Evolutionary conservation across 441 rosid species (phyloP).

Genomic region (California macrophylla): DNA sequence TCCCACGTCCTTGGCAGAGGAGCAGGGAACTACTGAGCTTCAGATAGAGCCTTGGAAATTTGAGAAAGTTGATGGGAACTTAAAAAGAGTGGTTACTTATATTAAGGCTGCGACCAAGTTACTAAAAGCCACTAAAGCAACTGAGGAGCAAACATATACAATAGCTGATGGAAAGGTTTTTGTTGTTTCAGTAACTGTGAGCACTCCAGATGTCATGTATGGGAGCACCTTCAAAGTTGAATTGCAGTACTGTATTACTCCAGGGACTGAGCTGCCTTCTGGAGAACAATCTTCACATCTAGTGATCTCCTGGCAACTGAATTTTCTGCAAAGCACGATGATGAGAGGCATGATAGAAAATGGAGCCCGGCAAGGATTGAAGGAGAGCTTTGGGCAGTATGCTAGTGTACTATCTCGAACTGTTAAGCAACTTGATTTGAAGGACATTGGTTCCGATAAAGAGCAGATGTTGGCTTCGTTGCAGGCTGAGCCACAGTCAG

Average conservation of each 20-base stretch:
- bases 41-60: conserved; percentile 66
- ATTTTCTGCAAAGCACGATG: conserved; percentile 84
- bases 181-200: conserved; percentile 47
- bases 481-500: conserved; percentile 73
- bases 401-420: conserved; percentile 48
- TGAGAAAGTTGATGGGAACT: conserved; percentile 47
- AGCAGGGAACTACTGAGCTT: conserved; percentile 71
- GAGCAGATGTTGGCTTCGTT: conserved; percentile 75
- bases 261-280: conserved; percentile 80
- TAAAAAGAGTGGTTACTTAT: conserved; percentile 58
- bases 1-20: conserved; percentile 43
- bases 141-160: conserved; percentile 71
- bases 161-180: conserved; percentile 71
- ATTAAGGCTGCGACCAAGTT: conserved; percentile 69
- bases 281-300: conserved; percentile 66
- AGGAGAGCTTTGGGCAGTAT: conserved; percentile 67
- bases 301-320: conserved; percentile 75
- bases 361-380: conserved; percentile 77
- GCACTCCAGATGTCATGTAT: conserved; percentile 82
- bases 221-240: conserved; percentile 73
- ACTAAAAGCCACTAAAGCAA: conserved; percentile 71
- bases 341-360: conserved; percentile 90
- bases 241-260: conserved; percentile 60
- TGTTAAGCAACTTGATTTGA: conserved; percentile 66
- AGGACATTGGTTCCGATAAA: conserved; percentile 71